A percentile compares a stretch with the other conserved stretches of the same genome.
phyloP scores from a whole-genome alignment of 176 grass and related monocot genomes.

The Cymbopogon citratus region DNA sequence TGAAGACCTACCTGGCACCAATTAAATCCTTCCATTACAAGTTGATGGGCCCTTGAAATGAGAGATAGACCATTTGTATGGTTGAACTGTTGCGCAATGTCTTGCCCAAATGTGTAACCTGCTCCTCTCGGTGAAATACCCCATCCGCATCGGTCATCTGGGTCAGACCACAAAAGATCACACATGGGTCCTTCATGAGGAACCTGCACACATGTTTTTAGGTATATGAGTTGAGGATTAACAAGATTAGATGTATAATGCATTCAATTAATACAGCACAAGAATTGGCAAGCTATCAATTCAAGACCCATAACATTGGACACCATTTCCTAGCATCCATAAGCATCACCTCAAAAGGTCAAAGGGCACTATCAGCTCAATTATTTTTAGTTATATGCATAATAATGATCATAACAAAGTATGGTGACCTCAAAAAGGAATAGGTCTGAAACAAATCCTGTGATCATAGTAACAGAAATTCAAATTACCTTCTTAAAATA shows the following conservation, averaged over 20 bases:
- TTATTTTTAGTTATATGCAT: not conserved
- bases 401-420: constrained; percentile 1
- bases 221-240: not conserved
- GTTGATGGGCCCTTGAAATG: constrained; percentile 90
- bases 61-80: constrained; percentile 92
- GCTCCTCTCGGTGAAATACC: constrained; percentile 97
- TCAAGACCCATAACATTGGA: not conserved
- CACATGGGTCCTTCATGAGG: constrained; percentile 99
- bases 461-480: not conserved
- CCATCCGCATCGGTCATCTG: constrained; percentile 95
- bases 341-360: not conserved
- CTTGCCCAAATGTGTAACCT: constrained; percentile 96
- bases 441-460: not conserved
- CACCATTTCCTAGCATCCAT: not conserved
- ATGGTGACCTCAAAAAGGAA: not conserved
- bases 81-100: constrained; percentile 93
- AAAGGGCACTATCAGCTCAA: not conserved
- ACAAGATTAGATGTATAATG: not conserved
- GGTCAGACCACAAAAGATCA: constrained; percentile 96
- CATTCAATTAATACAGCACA: not conserved
- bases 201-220: constrained; percentile 49
- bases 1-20: constrained; percentile 78
- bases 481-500: not conserved
- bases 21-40: constrained; percentile 99
- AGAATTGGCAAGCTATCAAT: not conserved